Conservation (phyloP, 805 yeast genomes). For the Cyberlindnera xishuangbannaensis region DNA sequence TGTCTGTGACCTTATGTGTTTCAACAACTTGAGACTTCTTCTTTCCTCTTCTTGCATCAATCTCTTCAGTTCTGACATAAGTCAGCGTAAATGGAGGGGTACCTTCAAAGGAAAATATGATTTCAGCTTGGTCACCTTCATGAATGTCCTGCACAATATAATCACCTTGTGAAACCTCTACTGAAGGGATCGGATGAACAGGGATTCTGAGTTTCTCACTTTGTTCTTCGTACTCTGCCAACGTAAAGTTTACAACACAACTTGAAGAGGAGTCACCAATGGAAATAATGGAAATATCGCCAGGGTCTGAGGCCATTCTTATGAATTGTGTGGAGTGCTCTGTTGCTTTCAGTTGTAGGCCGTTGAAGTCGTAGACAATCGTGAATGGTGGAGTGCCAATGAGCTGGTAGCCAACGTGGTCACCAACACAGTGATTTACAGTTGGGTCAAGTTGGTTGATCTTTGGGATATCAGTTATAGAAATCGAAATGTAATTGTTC, state of each 20-base stretch:
- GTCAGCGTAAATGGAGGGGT: conserved; percentile 87
- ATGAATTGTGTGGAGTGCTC: conserved; percentile 45
- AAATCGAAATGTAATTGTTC: conserved; percentile 43
- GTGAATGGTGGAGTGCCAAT: conserved; percentile 78
- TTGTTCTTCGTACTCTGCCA: conserved; percentile 28
- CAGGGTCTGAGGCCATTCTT: conserved; percentile 78
- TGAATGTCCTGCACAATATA: conserved; percentile 74
- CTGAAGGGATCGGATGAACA: conserved; percentile 65
- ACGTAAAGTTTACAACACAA: conserved; percentile 60
- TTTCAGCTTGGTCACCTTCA: conserved; percentile 91
- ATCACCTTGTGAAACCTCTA: conserved; percentile 78
- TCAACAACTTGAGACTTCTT: conserved; percentile 57
- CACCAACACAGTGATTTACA: conserved; percentile 83
- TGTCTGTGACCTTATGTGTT: conserved; percentile 49
- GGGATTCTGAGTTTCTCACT: conserved; percentile 30
- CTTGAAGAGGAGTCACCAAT: conserved; percentile 69
- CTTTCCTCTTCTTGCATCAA: conserved; percentile 32
- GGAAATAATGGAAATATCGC: conserved; percentile 61
- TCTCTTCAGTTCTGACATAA: conserved; percentile 66
- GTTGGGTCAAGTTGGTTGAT: conserved; percentile 41
- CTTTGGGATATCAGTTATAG: conserved; percentile 73
- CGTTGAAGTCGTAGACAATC: conserved; percentile 70
- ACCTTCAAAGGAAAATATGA: conserved; percentile 76
- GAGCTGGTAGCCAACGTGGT: conserved; percentile 68
- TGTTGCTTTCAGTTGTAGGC: conserved; percentile 48